phyloP scores from a whole-genome alignment of 352 stramenopile genomes.

The Phytophthora nicotianae region DNA sequence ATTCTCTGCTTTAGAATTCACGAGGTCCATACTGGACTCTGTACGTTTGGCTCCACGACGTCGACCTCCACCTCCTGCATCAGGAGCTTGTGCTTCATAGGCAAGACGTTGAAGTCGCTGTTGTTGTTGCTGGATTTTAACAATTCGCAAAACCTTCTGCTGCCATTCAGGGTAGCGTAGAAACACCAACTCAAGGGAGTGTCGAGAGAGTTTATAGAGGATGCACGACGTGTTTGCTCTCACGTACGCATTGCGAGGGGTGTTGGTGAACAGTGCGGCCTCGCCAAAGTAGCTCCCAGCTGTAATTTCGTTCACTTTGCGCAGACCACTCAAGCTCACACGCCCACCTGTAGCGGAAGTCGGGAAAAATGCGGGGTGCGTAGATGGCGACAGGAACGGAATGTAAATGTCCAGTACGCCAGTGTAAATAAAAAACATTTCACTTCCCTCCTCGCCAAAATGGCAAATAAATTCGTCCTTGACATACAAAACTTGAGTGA shows the following conservation, averaged over 20 bases:
- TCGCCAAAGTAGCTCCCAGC: constrained; percentile 67
- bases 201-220: constrained; percentile 56
- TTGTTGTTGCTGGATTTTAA: constrained; percentile 71
- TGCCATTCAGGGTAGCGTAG: constrained; percentile 68
- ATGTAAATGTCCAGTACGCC: constrained; percentile 64
- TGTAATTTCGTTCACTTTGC: constrained; percentile 68
- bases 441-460: constrained; percentile 58
- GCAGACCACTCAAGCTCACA: constrained; percentile 29
- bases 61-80: constrained; percentile 16
- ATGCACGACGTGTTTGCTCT: constrained; percentile 71
- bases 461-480: constrained; percentile 65
- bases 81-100: constrained; percentile 40
- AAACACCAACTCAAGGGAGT: constrained; percentile 67
- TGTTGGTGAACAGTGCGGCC: constrained; percentile 59
- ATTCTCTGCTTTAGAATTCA: constrained; percentile 53
- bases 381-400: constrained; percentile 15
- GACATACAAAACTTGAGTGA: constrained; percentile 61
- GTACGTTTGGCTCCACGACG: constrained; percentile 31
- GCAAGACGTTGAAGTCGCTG: constrained; percentile 51
- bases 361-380: constrained; percentile 3
- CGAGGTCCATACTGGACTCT: constrained; percentile 46
- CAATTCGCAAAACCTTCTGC: constrained; percentile 63
- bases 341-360: constrained; percentile 7
- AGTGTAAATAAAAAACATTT: constrained; percentile 78
- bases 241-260: constrained; percentile 59